Conservation (phyloP, 495 filamentous ascomycete genomes). For the Cercophora samala region DNA sequence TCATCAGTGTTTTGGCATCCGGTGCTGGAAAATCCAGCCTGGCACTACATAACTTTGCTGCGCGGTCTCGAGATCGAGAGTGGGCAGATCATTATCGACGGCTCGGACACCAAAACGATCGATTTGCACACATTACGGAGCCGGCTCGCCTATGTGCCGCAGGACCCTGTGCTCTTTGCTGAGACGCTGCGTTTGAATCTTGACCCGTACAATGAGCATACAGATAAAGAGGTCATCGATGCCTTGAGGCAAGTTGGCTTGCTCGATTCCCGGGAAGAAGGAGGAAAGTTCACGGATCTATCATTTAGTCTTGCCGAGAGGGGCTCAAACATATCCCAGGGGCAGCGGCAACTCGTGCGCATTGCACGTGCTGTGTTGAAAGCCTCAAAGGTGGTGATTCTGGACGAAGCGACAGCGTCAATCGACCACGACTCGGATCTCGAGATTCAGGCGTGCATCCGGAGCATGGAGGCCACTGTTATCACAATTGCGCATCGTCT, state of each 20-base stretch:
- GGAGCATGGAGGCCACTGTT: conserved; percentile 15
- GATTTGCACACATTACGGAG: conserved; percentile 36
- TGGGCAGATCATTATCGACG: conserved; percentile 43
- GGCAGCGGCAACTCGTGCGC: conserved; percentile 22
- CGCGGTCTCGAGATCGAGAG: conserved; percentile 36
- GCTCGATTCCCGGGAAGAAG: conserved; percentile 8
- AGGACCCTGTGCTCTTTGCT: conserved; percentile 44
- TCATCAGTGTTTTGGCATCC: conserved; percentile 14
- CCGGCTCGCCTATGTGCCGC: conserved; percentile 41
- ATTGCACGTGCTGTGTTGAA: conserved; percentile 18
- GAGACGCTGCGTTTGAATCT: conserved; percentile 45
- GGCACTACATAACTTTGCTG: conserved; percentile 38
- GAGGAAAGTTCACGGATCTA: conserved; percentile 14
- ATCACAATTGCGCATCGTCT: conserved; percentile 22
- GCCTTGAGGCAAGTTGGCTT: conserved; percentile 12
- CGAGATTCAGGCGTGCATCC: conserved; percentile 18
- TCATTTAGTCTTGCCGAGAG: conserved; percentile 11
- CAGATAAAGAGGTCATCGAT: conserved; percentile 35
- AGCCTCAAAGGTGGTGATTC: conserved; percentile 17
- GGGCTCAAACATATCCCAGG: conserved; percentile 22
- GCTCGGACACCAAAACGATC: conserved; percentile 37
- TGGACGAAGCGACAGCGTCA: conserved; percentile 22
- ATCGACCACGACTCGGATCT: conserved; percentile 18
- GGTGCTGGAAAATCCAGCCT: conserved; percentile 45
- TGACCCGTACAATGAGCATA: conserved; percentile 49